Base-by-base conservation (phyloP, 169 alveolate species). In the Toxoplasma gondii region DNA sequence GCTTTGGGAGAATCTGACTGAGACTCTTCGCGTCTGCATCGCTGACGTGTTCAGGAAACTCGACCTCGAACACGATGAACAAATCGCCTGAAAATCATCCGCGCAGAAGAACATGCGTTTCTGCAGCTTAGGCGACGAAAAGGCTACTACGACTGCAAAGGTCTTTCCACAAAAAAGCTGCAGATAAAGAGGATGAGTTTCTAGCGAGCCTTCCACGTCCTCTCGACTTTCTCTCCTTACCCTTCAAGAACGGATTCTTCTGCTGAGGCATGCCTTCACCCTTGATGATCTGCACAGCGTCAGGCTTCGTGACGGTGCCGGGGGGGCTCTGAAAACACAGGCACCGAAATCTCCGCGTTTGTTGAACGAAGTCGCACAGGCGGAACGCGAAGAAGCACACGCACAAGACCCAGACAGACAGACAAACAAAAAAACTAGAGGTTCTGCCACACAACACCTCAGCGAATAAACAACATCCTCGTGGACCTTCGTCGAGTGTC, bases 261-360 rank as follows among this genome's bases (percentile, higher is more conserved):
- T 98, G 98, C 78, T 98, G 96, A 43, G 99, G 99, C 99, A 99
- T 98, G 22, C 99, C 99, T 93, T 97, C 98, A 34, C 97, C 98
- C 93, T 97, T 97, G 22, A 99, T 97, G 86, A 98, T 98, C 96
- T 98, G 98, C 58, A 98, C 96, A 70, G 97, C 98, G 74, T 98
- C 98, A 0, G 99, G 99, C 96, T 97, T 96, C 81, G 98, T 97
- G 16, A 98, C 98, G 84, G 98, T 99, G 70, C 98, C 99, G 17
- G 98, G 97, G 22, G 93, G 96, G 36, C 98, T 96, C 95, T 93
- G 91, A 9, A 22, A 86, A 45, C n/a, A 58, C 17, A 31, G 39
- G 43, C 44, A n/a, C 17, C 43, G 27, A 44, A 74, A 16, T 1
- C 84, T 22, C 10, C 36, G 38, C 82, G 36, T 12, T 17, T 53